phyloP scores from a whole-genome alignment of 306 rosid genomes.

The Castanea sativa region DNA sequence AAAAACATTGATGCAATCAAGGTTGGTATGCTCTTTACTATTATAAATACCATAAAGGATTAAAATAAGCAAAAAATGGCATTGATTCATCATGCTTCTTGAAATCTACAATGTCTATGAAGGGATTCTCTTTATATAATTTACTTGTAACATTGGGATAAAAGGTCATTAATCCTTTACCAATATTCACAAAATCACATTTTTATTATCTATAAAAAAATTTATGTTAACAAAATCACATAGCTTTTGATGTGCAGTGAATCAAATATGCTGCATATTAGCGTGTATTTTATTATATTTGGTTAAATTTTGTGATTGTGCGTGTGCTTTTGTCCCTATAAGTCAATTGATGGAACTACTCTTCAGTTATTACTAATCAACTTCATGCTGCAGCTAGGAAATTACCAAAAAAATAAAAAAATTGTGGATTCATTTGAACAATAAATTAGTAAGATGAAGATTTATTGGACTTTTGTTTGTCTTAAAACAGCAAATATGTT shows the following conservation, averaged over 20 bases:
- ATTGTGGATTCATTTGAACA: not conserved
- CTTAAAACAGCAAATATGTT: not conserved
- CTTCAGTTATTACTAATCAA: not conserved
- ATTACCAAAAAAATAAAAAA: not conserved
- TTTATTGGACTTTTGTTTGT: not conserved
- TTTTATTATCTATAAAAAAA: no score
- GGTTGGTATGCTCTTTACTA: conserved; percentile 52
- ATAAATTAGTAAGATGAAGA: not conserved
- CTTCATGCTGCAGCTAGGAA: not conserved
- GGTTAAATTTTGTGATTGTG: not conserved
- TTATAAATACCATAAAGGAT: conserved; percentile 16
- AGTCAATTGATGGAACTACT: not conserved
- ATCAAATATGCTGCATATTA: not conserved
- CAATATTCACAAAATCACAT: not conserved
- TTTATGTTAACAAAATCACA: not conserved
- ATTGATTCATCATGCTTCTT: conserved; percentile 3
- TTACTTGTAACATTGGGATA: not conserved
- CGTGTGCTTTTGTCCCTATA: not conserved
- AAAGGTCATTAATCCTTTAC: not conserved
- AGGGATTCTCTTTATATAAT: not conserved
- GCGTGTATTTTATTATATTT: not conserved
- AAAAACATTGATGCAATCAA: conserved; percentile 88
- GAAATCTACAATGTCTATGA: not conserved
- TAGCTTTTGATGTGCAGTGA: not conserved
- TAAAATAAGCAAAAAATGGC: conserved; percentile 4